Percentiles rank a stretch among this genome's conserved stretches.
These are phyloP conservation scores for Beta corolliflora DNA, from an alignment of 179 eudicot species.

Conservation along the genomic window DNA sequence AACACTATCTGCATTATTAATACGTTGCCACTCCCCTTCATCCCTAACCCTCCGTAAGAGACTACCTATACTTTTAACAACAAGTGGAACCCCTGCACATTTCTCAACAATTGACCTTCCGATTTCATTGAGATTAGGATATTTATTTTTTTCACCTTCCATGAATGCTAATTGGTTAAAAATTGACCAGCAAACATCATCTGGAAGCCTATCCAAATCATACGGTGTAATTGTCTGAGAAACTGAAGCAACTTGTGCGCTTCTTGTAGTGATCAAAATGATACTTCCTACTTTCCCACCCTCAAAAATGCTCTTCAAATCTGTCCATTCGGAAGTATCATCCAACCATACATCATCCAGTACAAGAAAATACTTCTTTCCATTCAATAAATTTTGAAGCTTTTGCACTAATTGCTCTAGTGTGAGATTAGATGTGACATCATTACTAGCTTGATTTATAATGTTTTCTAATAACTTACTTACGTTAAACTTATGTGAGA, in stretches of 20 bases:
- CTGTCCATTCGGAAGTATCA: conserved; percentile 38
- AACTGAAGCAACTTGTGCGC: conserved; percentile 16
- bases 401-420: conserved; percentile 33
- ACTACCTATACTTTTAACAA: conserved; percentile 29
- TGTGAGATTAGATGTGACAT: conserved; percentile 23
- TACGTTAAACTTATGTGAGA: conserved; percentile 34
- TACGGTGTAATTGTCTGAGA: not conserved
- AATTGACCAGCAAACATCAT: conserved; percentile 23
- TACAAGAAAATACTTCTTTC: conserved; percentile 43
- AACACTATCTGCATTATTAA: conserved; percentile 21
- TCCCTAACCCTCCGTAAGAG: conserved; percentile 22
- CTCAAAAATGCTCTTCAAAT: conserved; percentile 24
- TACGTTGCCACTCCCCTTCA: conserved; percentile 27
- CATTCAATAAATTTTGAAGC: conserved; percentile 24
- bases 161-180: conserved; percentile 19
- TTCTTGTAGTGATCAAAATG: conserved; percentile 27
- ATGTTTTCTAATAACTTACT: conserved; percentile 31
- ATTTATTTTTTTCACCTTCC: conserved; percentile 18
- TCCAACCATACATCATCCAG: conserved; percentile 58
- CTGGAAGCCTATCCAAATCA: conserved; percentile 18
- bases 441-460: conserved; percentile 36
- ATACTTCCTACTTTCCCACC: conserved; percentile 34
- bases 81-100: conserved; percentile 36
- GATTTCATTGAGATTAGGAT: conserved; percentile 19
- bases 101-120: conserved; percentile 30